Evolutionary conservation across 2,329 filamentous ascomycete genomes (phyloP), one percentile per base, ranked within the genome.

Genomic region (Sporothrix curviconia): DNA sequence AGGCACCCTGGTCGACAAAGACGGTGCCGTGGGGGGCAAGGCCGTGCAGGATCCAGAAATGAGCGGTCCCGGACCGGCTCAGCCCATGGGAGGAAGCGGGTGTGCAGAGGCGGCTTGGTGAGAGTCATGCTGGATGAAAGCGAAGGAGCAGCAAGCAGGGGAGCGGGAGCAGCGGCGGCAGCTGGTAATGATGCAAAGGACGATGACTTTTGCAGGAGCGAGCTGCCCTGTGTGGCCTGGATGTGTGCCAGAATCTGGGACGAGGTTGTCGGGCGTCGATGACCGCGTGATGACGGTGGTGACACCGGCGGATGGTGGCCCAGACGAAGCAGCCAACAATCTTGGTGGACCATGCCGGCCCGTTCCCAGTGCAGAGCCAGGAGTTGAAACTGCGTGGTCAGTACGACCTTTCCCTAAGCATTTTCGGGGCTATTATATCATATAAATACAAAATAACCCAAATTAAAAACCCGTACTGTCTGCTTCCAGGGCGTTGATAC

Each of bases 331-430:
- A 55, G 94, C 94, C 25, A n/a, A 95, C 86, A 65, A 99, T 96
- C 75, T 99, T 99, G 59, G 94, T 99, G 62, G 87, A 86, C n/a
- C 94, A 99, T 99, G 44, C 94, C 94, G 19, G n/a, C 94, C 94
- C 2, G 94, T 99, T 22, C 94, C 94, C 15, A 99, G 75, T 4
- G 88, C 80, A 3, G 91, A 96, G 4, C 94, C 94, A 22, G 90
- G 89, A 30, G 87, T 90, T 3, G 92, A 96, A 7, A 96, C 91
- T 87, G 57, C 0, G n/a, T 19, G 32, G 34, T 17, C 19, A 24
- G 36, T 25, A 15, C 24, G 24, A 15, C 28, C n/a, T n/a, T n/a
- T n/a, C n/a, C n/a, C n/a, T n/a, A n/a, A n/a, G n/a, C n/a, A n/a
- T n/a, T n/a, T n/a, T n/a, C n/a, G n/a, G n/a, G n/a, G n/a, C n/a